Evolutionary conservation across 108 stramenopile species (phyloP), one percentile per base, ranked within the genome.

Genomic region (Stephanodiscus triporus): DNA sequence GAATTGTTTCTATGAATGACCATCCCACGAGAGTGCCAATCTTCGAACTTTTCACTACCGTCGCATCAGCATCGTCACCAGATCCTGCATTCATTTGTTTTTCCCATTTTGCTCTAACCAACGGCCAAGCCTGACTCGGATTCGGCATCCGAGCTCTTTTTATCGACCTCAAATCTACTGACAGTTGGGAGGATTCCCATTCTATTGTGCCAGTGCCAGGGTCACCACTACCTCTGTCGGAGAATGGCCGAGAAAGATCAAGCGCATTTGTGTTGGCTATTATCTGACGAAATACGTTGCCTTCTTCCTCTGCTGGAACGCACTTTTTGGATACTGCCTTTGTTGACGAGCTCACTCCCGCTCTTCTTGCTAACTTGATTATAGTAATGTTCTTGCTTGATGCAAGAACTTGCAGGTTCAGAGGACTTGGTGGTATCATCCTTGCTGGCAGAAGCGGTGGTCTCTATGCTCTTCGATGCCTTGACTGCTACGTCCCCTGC

Each of bases 101-200:
- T 59, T 87, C 82, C 88, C 88, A 88, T 37, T 85, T 85, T 24
- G 75, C 85, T 23, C 88, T 57, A 43, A 81, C 80, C 17, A 86
- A 49, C 69, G 77, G 74, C 88, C 88, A 88, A 16, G 84, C 73
- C 53, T 86, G 77, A 27, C 11, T 50, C 38, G 69, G 13, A 20
- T 60, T 66, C 43, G 83, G 60, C 88, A 84, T 88, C 14, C 70
- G 58, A 42, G 78, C 84, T 30, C 54, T 51, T 29, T 72, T 36
- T 19, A 69, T 68, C 57, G 19, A 16, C 32, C 42, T 57, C 63
- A 62, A 62, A 19, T 73, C 10, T 16, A 70, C 22, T 61, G 55
- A 59, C 17, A 74, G 23, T 29, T n/a, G 43, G 17, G 51, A 19
- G 0, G 37, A 38, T 34, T 11, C 13, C 20, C 20, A 30, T 0